phyloP scores from a whole-genome alignment of 2,329 filamentous ascomycete species.

The Fusarium caatingaense region DNA sequence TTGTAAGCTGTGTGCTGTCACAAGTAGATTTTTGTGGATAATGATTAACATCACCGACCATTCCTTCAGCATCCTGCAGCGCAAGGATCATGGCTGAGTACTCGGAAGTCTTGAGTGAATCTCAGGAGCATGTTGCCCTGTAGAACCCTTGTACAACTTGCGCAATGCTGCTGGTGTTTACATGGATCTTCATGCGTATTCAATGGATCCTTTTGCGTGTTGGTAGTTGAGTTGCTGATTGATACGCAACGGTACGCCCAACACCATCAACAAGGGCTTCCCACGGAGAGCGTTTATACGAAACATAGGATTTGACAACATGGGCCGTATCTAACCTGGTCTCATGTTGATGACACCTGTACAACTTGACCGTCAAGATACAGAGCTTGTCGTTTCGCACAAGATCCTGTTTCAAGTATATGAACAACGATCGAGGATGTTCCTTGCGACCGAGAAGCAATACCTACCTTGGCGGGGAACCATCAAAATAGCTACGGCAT shows the following conservation, averaged over 20 bases:
- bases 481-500: not conserved
- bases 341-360: constrained; percentile 9
- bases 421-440: not conserved
- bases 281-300: not conserved
- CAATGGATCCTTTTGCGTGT: not conserved
- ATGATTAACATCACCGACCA: not conserved
- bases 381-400: constrained; percentile 4
- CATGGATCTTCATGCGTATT: not conserved
- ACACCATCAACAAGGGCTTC: not conserved
- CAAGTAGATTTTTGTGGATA: not conserved
- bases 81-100: not conserved
- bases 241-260: not conserved
- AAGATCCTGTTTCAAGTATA: constrained; percentile 10
- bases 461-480: not conserved
- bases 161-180: not conserved
- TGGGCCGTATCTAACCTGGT: not conserved
- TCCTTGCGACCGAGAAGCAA: constrained; percentile 4
- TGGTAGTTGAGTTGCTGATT: not conserved
- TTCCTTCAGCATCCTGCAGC: not conserved
- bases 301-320: not conserved
- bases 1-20: not conserved
- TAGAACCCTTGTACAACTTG: not conserved
- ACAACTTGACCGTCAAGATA: not conserved
- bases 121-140: not conserved
- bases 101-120: not conserved